Base-by-base conservation (phyloP, 1,284 basidiomycete genomes). In the Sanghuangporus sanghuang region DNA sequence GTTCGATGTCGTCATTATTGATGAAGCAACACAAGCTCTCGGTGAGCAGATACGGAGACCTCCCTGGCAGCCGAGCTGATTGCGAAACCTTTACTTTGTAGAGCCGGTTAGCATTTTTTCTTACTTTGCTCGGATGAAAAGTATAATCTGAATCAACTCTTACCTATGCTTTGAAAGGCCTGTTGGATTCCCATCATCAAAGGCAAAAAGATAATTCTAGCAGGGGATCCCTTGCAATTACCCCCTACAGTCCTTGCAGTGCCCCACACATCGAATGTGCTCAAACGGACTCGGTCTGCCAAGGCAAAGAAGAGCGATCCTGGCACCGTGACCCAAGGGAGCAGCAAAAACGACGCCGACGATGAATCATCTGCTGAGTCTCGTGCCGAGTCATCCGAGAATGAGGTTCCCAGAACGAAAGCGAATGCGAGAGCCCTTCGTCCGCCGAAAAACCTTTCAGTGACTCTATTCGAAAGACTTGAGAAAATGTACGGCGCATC, bases 161-260 rank as follows among this genome's bases (percentile, higher is more conserved):
- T n/a, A 21, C 65, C 67, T 38, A 58, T 60, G 50, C 44, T 38
- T n/a, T 27, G 62, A 16, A 64, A 93, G 90, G 90, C 92, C 2
- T 98, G 96, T 75, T 98, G 96, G 95, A 87, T 98, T 38, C 95
- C 96, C 0, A 91, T 98, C 58, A 83, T 96, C 72, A 95, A 95
- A 74, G 88, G 85, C 1, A 88, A 87, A 73, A 96, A 94, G 71
- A 79, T 97, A 56, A 92, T 98, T 11, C 78, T 98, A 5, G 95
- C 94, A 1, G 92, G 95, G 0, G 92, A 96, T 74, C 93, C 93
- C 0, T 88, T 91, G 82, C 94, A 95, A 75, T 80, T 99, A 2
- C 95, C 95, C 0, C 97, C 96, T 0, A 98, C 96, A 0, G 87
- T 99, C 59, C 81, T 96, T 53, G 91, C 44, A n/a, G 11, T n/a